Evolutionary conservation across 2,329 filamentous ascomycete species (phyloP), one percentile per base, ranked within the genome.

Genomic region (Fusarium fujikuroi): DNA sequence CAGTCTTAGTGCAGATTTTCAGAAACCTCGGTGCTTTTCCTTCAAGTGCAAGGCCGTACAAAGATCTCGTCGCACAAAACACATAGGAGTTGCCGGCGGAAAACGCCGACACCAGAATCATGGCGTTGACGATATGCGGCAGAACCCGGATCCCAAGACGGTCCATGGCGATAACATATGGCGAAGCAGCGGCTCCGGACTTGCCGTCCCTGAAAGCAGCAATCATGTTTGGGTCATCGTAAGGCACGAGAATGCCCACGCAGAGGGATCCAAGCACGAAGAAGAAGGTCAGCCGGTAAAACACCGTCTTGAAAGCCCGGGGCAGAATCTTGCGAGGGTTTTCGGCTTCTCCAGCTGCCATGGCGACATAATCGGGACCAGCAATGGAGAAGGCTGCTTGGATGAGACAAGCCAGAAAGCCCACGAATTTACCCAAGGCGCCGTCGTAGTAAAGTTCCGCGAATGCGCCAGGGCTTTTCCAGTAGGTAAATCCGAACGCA

Each of bases 401-500:
- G 66, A 94, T 93, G 21, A 94, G 83, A 75, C 92, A 95, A 74
- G 92, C 89, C 46, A 95, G 79, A 73, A 97, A 95, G 0, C 94
- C 94, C 3, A 94, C 87, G 85, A n/a, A 68, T 28, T 68, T 68
- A 0, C 94, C 94, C 0, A 94, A 87, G 11, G 85, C 79, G 1
- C 93, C 93, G 0, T 84, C 84, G 39, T 87, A 88, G 78, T 92
- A 91, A 53, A 91, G 86, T 69, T 91, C 87, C 6, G 88, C 87
- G 79, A 95, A 95, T 0, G 93, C 86, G 3, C 93, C 93, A 0
- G 93, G 93, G 1, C 88, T 83, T 7, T 87, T 84, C 89, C 90
- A 92, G 79, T 88, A 90, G 0, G 80, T 87, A 79, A 95, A 95
- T 2, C 93, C 93, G 70, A 93, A 93, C 0, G 88, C 85, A 74